A percentile compares a stretch with the other conserved stretches of the same genome.
These are phyloP conservation scores for Fraxinus platypoda DNA, from an alignment of 305 asterid genomes.

Conservation along the genomic window DNA sequence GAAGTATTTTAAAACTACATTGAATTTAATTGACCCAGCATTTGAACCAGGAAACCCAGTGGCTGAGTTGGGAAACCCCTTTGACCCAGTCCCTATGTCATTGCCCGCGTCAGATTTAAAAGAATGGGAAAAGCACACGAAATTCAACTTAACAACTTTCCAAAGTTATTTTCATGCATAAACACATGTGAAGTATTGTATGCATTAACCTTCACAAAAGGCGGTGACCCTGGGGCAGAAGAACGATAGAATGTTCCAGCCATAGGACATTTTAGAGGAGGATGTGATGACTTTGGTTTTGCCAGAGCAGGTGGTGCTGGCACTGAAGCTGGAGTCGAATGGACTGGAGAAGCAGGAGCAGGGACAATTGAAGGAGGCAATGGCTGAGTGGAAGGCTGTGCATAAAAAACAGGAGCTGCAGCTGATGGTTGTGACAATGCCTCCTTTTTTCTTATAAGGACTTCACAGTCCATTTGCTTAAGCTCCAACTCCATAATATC, in stretches of 20 bases:
- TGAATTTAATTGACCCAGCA: background rate
- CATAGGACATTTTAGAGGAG: constrained; percentile 56
- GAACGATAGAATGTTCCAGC: constrained; percentile 52
- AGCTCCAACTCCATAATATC: constrained; percentile 52
- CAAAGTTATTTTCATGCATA: background rate
- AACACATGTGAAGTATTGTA: background rate
- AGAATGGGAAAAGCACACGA: background rate
- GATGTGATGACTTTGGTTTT: constrained; percentile 42
- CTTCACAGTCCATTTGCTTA: constrained; percentile 48
- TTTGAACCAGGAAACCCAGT: background rate
- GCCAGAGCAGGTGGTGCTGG: constrained; percentile 29
- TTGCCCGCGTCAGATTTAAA: background rate
- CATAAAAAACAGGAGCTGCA: constrained; percentile 26
- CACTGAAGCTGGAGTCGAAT: constrained; percentile 35
- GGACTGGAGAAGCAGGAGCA: constrained; percentile 33
- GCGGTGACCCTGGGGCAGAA: constrained; percentile 53
- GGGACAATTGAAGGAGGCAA: constrained; percentile 29
- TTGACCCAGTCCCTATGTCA: background rate
- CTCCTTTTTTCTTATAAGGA: constrained; percentile 52
- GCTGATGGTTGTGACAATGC: constrained; percentile 39
- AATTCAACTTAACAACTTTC: background rate
- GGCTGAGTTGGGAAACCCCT: background rate
- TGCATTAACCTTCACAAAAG: constrained; percentile 47
- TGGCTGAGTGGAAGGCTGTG: constrained; percentile 29
- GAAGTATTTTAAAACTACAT: background rate